Conservation (phyloP, 2,329 filamentous ascomycete genomes). For the Penicillium rolfsii region DNA sequence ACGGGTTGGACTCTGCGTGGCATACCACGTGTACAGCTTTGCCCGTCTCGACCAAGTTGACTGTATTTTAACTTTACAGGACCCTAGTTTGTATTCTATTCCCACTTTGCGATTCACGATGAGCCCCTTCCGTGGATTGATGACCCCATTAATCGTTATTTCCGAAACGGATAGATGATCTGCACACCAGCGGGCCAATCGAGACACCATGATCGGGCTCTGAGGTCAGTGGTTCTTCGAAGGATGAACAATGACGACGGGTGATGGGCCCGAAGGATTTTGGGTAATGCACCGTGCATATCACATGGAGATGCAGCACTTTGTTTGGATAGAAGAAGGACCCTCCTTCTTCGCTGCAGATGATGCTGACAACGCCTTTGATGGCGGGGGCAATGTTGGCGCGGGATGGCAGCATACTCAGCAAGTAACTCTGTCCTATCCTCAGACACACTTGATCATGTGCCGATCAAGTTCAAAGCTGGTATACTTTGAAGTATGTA, state of each 20-base stretch:
- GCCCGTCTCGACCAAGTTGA: background rate
- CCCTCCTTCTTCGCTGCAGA: conserved; percentile 1
- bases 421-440: background rate
- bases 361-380: background rate
- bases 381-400: background rate
- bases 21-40: background rate
- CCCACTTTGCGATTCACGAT: background rate
- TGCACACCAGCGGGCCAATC: conserved; percentile 1
- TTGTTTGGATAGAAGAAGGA: background rate
- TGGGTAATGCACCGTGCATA: background rate
- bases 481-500: background rate
- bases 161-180: background rate
- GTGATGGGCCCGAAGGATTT: background rate
- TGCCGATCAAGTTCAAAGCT: background rate
- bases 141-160: background rate
- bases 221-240: background rate
- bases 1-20: background rate
- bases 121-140: background rate
- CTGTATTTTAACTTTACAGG: background rate
- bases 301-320: background rate
- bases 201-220: background rate
- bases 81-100: background rate
- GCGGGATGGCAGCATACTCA: background rate
- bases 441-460: background rate
- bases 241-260: background rate